Conservation (phyloP, 2,329 filamentous ascomycete genomes). For the Diaporthe sp. region DNA sequence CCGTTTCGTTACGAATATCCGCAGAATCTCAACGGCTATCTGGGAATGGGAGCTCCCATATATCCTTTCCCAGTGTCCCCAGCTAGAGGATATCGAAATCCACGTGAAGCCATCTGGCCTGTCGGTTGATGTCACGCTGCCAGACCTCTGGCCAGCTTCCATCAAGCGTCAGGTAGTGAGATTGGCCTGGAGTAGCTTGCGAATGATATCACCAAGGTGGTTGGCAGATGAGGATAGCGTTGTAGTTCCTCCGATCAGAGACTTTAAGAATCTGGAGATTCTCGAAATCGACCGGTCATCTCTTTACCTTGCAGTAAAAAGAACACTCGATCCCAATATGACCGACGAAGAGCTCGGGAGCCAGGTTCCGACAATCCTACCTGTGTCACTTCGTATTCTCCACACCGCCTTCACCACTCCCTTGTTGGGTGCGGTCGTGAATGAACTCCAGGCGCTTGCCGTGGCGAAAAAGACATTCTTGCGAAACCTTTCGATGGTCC, state of each 20-base stretch:
- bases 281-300: background rate
- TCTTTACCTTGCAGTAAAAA: background rate
- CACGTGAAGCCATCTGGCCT: too few species aligned
- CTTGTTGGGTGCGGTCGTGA: background rate
- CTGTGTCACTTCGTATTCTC: background rate
- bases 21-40: too few species aligned
- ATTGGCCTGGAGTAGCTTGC: background rate
- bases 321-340: too few species aligned
- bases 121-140: too few species aligned
- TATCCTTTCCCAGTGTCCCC: too few species aligned
- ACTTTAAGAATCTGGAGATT: background rate
- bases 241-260: background rate
- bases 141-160: background rate
- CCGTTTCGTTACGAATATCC: too few species aligned
- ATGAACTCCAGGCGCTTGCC: background rate
- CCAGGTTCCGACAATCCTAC: background rate
- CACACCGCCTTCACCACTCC: background rate
- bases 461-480: background rate
- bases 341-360: background rate
- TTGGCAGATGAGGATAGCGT: background rate
- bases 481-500: background rate
- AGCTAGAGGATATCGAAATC: too few species aligned
- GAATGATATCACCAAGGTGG: too few species aligned
- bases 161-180: background rate
- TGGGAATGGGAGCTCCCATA: too few species aligned